Evolutionary conservation across 1,284 basidiomycete species (phyloP).

Genomic region (Tilletia indica): DNA sequence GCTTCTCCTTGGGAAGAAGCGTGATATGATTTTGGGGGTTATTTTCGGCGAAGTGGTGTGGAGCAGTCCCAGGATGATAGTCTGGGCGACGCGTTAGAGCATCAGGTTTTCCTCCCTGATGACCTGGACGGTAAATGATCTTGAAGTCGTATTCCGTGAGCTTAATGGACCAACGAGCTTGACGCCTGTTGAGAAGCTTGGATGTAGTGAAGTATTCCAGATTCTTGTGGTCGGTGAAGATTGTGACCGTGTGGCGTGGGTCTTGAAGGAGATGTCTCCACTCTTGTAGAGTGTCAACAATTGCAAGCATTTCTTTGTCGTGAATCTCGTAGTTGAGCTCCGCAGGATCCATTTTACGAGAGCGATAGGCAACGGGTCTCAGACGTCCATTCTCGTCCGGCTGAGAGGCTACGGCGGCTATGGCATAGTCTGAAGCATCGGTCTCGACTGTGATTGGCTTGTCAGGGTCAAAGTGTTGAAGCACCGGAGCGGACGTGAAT

Average conservation of each 20-base stretch:
- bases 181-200: conserved; percentile 14
- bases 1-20: neutral
- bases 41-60: conserved; percentile 8
- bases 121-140: conserved; percentile 14
- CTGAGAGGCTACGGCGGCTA: conserved; percentile 48
- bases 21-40: neutral
- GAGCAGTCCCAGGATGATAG: neutral
- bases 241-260: neutral
- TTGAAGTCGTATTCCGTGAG: conserved; percentile 13
- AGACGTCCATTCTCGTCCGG: neutral
- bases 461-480: conserved; percentile 56
- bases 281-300: conserved; percentile 14
- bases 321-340: conserved; percentile 27
- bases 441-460: conserved; percentile 47
- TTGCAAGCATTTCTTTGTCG: conserved; percentile 26
- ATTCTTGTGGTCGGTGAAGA: conserved; percentile 24
- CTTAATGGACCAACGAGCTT: conserved; percentile 11
- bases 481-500: conserved; percentile 55
- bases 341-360: conserved; percentile 29
- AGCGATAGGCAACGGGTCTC: conserved; percentile 15
- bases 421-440: conserved; percentile 51
- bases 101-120: conserved; percentile 1
- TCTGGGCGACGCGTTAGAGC: conserved; percentile 11
- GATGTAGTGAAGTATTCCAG: conserved; percentile 24
- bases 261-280: conserved; percentile 24